phyloP scores from a whole-genome alignment of 805 yeast species.

The Wickerhamiella nectarea region DNA sequence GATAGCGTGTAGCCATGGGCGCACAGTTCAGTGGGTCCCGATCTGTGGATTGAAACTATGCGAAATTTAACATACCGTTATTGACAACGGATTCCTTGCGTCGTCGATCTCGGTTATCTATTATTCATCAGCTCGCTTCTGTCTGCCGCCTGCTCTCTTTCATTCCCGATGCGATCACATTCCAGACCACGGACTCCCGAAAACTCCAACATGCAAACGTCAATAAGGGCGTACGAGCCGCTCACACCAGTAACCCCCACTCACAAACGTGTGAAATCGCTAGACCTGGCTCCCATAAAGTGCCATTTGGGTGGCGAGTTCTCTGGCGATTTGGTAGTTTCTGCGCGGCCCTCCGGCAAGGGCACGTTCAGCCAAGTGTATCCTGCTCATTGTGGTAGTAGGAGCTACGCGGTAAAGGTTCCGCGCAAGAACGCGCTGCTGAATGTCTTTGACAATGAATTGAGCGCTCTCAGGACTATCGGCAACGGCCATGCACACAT shows the following conservation, averaged over 20 bases:
- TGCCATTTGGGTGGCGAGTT: neutral
- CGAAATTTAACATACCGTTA: no score
- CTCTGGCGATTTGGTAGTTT: neutral
- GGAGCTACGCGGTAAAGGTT: slow-evolving; percentile 4
- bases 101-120: neutral
- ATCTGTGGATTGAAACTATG: no score
- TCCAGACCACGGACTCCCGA: neutral
- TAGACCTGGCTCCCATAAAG: neutral
- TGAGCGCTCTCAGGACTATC: neutral
- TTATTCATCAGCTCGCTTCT: neutral
- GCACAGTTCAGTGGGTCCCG: no score
- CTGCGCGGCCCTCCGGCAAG: neutral
- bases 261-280: neutral
- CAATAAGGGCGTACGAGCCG: neutral
- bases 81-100: no score
- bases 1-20: no score
- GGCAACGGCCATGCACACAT: slow-evolving; percentile 2
- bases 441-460: neutral
- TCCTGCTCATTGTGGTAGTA: neutral
- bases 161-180: neutral
- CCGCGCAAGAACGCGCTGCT: neutral
- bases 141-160: neutral
- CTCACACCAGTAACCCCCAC: neutral
- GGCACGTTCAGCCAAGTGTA: slow-evolving; percentile 7
- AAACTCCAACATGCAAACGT: neutral